Evolutionary conservation across 2,329 filamentous ascomycete genomes (phyloP).

Genomic region (Ustulina deusta): DNA sequence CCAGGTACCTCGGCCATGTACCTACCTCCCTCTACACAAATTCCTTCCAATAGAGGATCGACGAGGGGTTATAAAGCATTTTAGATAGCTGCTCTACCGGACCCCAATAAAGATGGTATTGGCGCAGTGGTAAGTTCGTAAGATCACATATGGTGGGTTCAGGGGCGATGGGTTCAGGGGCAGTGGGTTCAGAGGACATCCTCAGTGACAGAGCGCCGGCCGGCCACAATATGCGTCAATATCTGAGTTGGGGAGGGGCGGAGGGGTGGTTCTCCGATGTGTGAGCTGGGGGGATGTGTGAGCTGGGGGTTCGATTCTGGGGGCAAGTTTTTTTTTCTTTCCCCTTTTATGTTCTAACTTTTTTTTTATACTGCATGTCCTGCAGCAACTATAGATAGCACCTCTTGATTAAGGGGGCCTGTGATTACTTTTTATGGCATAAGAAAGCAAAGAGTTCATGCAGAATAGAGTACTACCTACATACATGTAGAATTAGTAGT

Average conservation of each 20-base stretch:
- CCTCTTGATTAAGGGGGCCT: no score
- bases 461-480: no score
- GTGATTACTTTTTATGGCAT: no score
- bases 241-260: constrained; percentile 21
- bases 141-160: background rate
- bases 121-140: constrained; percentile 18
- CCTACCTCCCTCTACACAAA: background rate
- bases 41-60: background rate
- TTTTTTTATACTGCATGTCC: background rate
- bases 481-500: no score
- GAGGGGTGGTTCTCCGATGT: constrained; percentile 28
- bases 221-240: background rate
- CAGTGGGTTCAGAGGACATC: constrained; percentile 8
- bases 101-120: constrained; percentile 16
- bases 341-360: background rate
- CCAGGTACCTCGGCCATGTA: constrained; percentile 4
- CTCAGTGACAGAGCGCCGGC: background rate
- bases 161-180: background rate
- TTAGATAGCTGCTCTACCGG: background rate
- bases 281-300: constrained; percentile 11
- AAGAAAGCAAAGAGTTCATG: no score
- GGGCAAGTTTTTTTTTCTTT: constrained; percentile 7
- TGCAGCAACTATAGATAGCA: background rate
- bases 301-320: constrained; percentile 16
- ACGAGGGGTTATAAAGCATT: background rate